Percentiles rank a stretch among this genome's conserved stretches.
Conservation (phyloP, 1,284 basidiomycete genomes). For the Ustilago vetiveriae region DNA sequence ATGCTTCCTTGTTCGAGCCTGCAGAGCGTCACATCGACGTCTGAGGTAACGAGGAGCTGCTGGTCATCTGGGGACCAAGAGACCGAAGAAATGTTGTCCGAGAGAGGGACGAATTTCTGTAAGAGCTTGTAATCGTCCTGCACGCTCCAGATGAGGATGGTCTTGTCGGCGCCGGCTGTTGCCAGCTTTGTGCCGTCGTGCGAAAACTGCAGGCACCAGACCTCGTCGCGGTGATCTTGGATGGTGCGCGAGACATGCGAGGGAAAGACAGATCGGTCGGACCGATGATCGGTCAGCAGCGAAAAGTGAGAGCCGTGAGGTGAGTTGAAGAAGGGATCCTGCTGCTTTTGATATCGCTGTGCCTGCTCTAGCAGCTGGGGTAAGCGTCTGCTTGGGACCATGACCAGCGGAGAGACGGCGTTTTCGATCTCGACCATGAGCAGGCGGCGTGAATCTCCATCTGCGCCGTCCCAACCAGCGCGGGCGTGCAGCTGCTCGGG, state of each 20-base stretch:
- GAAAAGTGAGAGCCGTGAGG: constrained; percentile 73
- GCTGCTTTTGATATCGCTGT: constrained; percentile 74
- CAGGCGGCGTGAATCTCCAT: constrained; percentile 78
- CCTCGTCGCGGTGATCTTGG: constrained; percentile 87
- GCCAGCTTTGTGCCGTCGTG: constrained; percentile 85
- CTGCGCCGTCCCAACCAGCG: constrained; percentile 88
- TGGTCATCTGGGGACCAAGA: constrained; percentile 70
- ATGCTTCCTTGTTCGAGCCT: constrained; percentile 20
- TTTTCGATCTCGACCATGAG: constrained; percentile 85
- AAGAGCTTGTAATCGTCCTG: constrained; percentile 41
- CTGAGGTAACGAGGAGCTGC: constrained; percentile 47
- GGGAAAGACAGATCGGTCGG: constrained; percentile 81
- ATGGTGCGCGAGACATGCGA: constrained; percentile 76
- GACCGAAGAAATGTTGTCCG: constrained; percentile 67
- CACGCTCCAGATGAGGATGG: constrained; percentile 82
- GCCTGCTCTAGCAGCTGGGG: constrained; percentile 87
- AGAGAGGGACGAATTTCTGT: constrained; percentile 45
- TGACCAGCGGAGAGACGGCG: constrained; percentile 85
- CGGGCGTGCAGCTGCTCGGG: constrained; percentile 82
- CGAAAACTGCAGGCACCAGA: constrained; percentile 96
- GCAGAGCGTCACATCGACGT: constrained; percentile 54
- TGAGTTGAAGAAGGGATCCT: constrained; percentile 60
- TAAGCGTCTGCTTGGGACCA: constrained; percentile 91
- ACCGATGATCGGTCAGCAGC: constrained; percentile 84
- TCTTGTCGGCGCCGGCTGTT: constrained; percentile 85